Conservation (phyloP, 108 stramenopile genomes). For the Nitzschia sp. region DNA sequence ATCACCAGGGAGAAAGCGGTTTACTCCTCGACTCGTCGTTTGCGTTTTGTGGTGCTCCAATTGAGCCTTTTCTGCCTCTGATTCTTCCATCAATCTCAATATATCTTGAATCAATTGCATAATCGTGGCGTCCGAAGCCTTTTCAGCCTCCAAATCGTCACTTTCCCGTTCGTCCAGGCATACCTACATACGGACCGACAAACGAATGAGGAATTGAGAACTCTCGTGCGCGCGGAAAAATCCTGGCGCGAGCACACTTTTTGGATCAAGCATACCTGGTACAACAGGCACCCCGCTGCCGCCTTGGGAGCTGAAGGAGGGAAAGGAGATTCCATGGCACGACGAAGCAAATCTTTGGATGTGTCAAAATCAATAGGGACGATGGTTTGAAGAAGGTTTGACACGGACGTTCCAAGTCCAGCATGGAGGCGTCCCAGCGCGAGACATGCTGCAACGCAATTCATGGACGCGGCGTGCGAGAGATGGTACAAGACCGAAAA, state of each 20-base stretch:
- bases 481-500: slow-evolving; percentile 76
- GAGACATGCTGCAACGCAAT: slow-evolving; percentile 58
- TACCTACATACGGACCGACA: too few relatives aligned
- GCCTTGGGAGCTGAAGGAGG: slow-evolving; percentile 48
- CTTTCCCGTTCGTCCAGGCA: slow-evolving; percentile 55
- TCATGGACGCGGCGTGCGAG: slow-evolving; percentile 59
- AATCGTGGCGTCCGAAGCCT: slow-evolving; percentile 37
- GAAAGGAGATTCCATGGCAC: slow-evolving; percentile 46
- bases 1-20: slow-evolving; percentile 55
- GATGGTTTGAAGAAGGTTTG: slow-evolving; percentile 44
- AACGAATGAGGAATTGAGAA: too few relatives aligned
- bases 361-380: slow-evolving; percentile 71
- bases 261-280: too few relatives aligned
- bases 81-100: slow-evolving; percentile 35
- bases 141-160: slow-evolving; percentile 32
- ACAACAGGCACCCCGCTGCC: slow-evolving; percentile 74
- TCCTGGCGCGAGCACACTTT: too few relatives aligned
- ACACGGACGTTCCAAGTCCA: slow-evolving; percentile 62
- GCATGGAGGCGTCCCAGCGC: slow-evolving; percentile 64
- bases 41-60: slow-evolving; percentile 3
- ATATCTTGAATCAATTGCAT: slow-evolving; percentile 54
- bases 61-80: slow-evolving; percentile 26
- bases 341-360: slow-evolving; percentile 59
- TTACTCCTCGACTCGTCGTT: background rate
- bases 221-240: too few relatives aligned